Conservation (phyloP, 257 asterid genomes). For the Forsythia viridissima region DNA sequence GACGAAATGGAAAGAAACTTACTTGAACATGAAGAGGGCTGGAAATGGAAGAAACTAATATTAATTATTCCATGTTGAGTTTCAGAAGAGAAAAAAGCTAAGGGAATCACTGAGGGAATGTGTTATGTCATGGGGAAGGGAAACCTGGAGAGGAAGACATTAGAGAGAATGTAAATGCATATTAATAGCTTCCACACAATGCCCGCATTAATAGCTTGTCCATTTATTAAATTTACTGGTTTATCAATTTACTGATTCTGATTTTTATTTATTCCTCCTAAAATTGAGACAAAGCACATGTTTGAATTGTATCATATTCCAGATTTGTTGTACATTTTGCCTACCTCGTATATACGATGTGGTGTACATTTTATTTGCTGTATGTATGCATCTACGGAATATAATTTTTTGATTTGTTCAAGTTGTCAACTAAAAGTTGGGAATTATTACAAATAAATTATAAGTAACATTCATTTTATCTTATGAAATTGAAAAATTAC, state of each 20-base stretch:
- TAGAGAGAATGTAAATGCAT: slow-evolving; percentile 18
- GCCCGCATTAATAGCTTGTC: slow-evolving; percentile 41
- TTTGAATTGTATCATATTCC: neutral
- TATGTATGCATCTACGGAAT: no score
- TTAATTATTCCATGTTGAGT: slow-evolving; percentile 29
- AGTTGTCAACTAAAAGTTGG: no score
- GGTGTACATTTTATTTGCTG: no score
- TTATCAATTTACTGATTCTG: neutral
- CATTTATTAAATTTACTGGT: slow-evolving; percentile 23
- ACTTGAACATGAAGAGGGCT: slow-evolving; percentile 16
- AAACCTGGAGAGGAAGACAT: slow-evolving; percentile 12
- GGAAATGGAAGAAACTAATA: slow-evolving; percentile 19
- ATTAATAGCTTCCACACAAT: slow-evolving; percentile 39
- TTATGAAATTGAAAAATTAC: no score
- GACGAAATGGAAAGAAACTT: neutral
- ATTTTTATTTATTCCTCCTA: neutral
- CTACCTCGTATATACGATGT: no score
- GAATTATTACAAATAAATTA: no score
- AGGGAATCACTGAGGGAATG: slow-evolving; percentile 23
- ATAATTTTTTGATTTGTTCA: no score
- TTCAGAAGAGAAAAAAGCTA: slow-evolving; percentile 10
- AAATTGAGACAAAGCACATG: neutral
- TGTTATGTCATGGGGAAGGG: slow-evolving; percentile 3
- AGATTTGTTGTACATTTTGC: neutral
- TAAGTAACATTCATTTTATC: no score